These are phyloP conservation scores for Clonostachys chloroleuca DNA, from an alignment of 2,329 filamentous ascomycete genomes.

Conservation along the genomic window DNA sequence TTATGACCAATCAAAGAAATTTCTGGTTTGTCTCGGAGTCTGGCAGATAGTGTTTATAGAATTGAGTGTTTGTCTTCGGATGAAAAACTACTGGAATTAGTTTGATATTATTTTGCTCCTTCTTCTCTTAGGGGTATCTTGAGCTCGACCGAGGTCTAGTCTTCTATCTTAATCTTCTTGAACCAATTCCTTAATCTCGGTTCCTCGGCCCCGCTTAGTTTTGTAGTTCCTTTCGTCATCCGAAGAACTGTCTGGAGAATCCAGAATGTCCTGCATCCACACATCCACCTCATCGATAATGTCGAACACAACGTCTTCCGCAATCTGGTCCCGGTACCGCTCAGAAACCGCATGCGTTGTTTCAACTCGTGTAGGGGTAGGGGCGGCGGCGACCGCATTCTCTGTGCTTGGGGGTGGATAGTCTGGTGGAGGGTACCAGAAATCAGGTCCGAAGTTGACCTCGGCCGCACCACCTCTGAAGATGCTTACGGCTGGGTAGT, in stretches of 20 bases:
- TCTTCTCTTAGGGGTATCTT: too few species aligned
- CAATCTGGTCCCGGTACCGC: slow-evolving; percentile 88
- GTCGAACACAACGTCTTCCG: slow-evolving; percentile 90
- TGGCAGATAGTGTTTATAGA: too few species aligned
- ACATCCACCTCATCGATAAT: slow-evolving; percentile 93
- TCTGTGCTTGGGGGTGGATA: slow-evolving; percentile 33
- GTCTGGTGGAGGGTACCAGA: slow-evolving; percentile 78
- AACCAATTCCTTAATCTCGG: slow-evolving; percentile 60
- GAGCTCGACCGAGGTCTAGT: too few species aligned
- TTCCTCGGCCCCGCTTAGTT: slow-evolving; percentile 34
- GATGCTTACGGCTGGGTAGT: slow-evolving; percentile 89
- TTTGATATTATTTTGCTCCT: too few species aligned
- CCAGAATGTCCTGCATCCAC: slow-evolving; percentile 66
- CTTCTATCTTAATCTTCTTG: slow-evolving; percentile 47
- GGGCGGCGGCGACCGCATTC: slow-evolving; percentile 41
- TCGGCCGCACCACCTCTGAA: slow-evolving; percentile 89
- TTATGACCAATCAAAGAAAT: too few species aligned
- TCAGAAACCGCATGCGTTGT: slow-evolving; percentile 62
- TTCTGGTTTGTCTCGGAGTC: too few species aligned
- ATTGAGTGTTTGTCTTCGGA: too few species aligned
- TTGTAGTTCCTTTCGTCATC: slow-evolving; percentile 38
- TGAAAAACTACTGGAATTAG: too few species aligned
- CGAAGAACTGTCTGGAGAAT: slow-evolving; percentile 39
- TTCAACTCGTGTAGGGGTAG: slow-evolving; percentile 4
- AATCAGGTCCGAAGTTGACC: slow-evolving; percentile 90